Conservation (phyloP, 495 filamentous ascomycete genomes). For the Penicillium desertorum region DNA sequence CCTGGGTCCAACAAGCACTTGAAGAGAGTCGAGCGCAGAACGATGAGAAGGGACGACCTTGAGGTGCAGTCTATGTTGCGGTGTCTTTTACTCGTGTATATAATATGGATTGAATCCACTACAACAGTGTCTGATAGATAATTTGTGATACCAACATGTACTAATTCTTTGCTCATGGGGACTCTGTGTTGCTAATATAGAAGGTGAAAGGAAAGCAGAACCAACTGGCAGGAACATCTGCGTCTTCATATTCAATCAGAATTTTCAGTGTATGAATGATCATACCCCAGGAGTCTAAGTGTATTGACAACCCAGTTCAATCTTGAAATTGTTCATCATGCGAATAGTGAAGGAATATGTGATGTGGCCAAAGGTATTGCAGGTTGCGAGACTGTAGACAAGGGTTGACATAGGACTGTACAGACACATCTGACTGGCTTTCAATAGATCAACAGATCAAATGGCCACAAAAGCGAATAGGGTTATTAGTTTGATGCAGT, state of each 20-base stretch:
- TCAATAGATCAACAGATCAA: not conserved
- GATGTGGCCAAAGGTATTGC: not conserved
- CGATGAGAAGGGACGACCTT: constrained; percentile 8
- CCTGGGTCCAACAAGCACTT: constrained; percentile 42
- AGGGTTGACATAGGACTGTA: not conserved
- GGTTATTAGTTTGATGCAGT: no score
- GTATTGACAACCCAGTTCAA: constrained; percentile 36
- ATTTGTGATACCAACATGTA: constrained; percentile 2
- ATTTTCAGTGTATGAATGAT: constrained; percentile 52
- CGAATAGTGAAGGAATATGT: constrained; percentile 19
- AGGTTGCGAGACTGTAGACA: not conserved
- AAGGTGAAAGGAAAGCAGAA: not conserved
- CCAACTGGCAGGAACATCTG: constrained; percentile 8
- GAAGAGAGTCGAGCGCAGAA: constrained; percentile 32
- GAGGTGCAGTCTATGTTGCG: not conserved
- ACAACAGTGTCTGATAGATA: not conserved
- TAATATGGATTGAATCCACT: not conserved
- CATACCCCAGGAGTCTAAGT: constrained; percentile 39
- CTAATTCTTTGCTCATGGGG: not conserved
- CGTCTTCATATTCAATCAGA: constrained; percentile 39
- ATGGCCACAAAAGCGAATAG: not conserved
- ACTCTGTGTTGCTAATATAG: constrained; percentile 2
- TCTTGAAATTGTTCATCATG: constrained; percentile 45
- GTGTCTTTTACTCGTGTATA: not conserved
- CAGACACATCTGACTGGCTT: not conserved